Evolutionary conservation across 2,329 filamentous ascomycete species (phyloP), one percentile per base, ranked within the genome.

Genomic region (Elsinoe necatrix): DNA sequence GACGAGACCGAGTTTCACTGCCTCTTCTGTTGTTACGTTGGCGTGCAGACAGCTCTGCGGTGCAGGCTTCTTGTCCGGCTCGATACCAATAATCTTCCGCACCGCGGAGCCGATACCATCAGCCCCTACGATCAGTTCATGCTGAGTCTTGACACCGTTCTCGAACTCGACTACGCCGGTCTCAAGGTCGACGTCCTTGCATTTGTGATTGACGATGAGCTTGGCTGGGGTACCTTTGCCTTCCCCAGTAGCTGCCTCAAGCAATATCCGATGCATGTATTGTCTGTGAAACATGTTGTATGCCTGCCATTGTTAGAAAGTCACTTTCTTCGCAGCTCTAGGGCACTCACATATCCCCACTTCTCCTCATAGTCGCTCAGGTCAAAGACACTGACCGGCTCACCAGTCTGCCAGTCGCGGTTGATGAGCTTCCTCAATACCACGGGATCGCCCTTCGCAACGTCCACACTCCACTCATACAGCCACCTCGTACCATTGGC

Each of bases 271-370:
- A 62, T 86, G 84, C 83, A 86, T 86, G 60, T 85, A 77, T 63
- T 84, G 80, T 0, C 83, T 74, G 64, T 86, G 83, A 62, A 86
- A 86, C 81, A 85, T 85, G 67, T 85, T 82, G 66, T 85, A 84
- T 0, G 16, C 48, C 48, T 52, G 31, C 4, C 23, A 8, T 35
- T 39, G 31, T 34, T 11, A 35, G 45, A 8, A 25, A 12, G 3
- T n/a, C 14, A 8, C 3, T 4, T 2, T 6, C 2, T 2, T n/a
- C 16, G 21, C 8, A 35, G 8, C 4, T 2, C 3, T 27, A 31
- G 5, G 21, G 8, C 5, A 39, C 48, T 14, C 18, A 80, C 77
- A 67, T 80, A 78, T 11, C 82, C 83, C 82, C 83, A 87, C 55
- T 73, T 73, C 69, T 81, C 65, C 67, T 86, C 78, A 57, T 87